Percentiles rank a stretch among this genome's conserved stretches.
Evolutionary conservation across 192 early-diverging fungal genomes (phyloP).

Genomic region (Coemansia sp.): DNA sequence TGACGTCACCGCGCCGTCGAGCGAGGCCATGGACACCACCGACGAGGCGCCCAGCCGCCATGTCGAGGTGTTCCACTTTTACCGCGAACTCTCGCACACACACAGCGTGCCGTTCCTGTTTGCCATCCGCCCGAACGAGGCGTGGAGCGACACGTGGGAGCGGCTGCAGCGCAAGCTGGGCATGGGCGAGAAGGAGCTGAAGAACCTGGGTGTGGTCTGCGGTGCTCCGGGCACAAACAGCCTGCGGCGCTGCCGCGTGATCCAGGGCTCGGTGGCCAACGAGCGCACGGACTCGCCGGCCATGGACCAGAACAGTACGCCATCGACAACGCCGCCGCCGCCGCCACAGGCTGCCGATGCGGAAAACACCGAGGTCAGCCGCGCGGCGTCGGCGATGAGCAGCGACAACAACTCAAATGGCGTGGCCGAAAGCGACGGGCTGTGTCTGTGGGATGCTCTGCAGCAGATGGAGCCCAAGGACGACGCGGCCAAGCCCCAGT

Average conservation of each 20-base stretch:
- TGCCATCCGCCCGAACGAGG: conserved; percentile 62
- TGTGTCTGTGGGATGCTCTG: conserved; percentile 37
- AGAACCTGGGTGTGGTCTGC: conserved; percentile 34
- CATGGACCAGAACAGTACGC: conserved; percentile 6
- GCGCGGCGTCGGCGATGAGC: neutral
- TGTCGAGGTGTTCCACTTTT: conserved; percentile 78
- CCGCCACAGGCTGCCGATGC: neutral
- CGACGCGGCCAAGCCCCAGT: neutral
- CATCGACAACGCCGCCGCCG: conserved; percentile 12
- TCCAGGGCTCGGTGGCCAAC: conserved; percentile 20
- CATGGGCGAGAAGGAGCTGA: conserved; percentile 82
- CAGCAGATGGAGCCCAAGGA: conserved; percentile 9
- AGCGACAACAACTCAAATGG: neutral
- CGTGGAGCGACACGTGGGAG: conserved; percentile 66
- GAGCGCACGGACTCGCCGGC: conserved; percentile 9
- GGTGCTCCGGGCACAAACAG: conserved; percentile 12
- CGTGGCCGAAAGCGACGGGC: neutral
- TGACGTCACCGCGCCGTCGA: neutral
- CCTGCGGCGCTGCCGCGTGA: conserved; percentile 3
- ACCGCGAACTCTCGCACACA: conserved; percentile 60
- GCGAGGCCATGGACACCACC: conserved; percentile 34
- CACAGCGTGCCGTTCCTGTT: conserved; percentile 89
- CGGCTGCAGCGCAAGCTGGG: conserved; percentile 71
- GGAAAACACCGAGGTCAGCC: neutral
- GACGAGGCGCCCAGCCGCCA: conserved; percentile 44